Conservation (phyloP, 352 stramenopile genomes). For the Phytopythium helicoides region DNA sequence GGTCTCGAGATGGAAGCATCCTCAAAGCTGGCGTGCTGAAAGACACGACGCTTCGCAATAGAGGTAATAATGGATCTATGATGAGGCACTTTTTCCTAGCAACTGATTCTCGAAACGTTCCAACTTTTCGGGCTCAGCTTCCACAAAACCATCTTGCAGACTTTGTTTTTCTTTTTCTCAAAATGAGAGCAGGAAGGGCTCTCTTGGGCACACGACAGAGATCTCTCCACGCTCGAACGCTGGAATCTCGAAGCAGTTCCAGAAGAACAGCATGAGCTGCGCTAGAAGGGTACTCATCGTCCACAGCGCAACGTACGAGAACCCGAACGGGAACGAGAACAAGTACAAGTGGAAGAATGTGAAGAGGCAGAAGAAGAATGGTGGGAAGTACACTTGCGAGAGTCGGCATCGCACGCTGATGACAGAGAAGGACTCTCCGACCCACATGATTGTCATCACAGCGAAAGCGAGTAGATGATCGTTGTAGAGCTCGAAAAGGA, state of each 20-base stretch:
- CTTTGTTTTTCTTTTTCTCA: too few species aligned
- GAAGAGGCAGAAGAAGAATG: conserved; percentile 93
- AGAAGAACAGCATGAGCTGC: conserved; percentile 70
- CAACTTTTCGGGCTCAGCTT: too few species aligned
- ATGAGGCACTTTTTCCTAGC: too few species aligned
- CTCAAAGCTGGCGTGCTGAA: too few species aligned
- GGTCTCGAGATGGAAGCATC: conserved; percentile 32
- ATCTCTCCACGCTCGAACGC: conserved; percentile 44
- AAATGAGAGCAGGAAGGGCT: conserved; percentile 25
- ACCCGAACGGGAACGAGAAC: conserved; percentile 93
- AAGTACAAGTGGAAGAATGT: conserved; percentile 95
- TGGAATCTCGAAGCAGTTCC: conserved; percentile 68
- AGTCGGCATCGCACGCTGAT: conserved; percentile 76
- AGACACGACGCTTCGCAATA: too few species aligned
- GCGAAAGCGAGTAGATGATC: conserved; percentile 91
- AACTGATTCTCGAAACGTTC: conserved; percentile 2
- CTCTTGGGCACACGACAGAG: conserved; percentile 22
- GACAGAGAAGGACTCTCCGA: conserved; percentile 90
- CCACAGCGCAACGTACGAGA: conserved; percentile 86
- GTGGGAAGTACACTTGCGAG: conserved; percentile 82
- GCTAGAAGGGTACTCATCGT: conserved; percentile 32
- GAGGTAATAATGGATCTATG: neutral
- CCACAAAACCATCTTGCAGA: too few species aligned
- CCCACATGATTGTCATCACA: conserved; percentile 86
- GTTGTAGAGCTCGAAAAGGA: conserved; percentile 95